Base-by-base conservation (phyloP, 768 basidiomycete species). In the Crepidotus variabilis region DNA sequence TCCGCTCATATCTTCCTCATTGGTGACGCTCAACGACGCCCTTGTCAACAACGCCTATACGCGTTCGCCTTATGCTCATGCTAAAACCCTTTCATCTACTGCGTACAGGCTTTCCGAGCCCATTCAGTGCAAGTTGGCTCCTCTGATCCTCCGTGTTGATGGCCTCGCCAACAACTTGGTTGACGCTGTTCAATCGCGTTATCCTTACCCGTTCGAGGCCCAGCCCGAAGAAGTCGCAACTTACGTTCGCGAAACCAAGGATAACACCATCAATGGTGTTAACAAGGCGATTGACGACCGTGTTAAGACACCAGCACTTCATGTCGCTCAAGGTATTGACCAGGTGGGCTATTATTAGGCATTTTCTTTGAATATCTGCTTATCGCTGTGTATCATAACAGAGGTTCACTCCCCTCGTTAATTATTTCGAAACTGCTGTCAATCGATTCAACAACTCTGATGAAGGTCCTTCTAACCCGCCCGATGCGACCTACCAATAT, bases 161-260 rank as follows among this genome's bases (percentile, higher is more conserved):
- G 80, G 71, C n/a, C 72, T 72, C 52, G 90, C 87, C 24, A 88
- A 90, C 78, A 85, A 82, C 74, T 87, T 83, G 24, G 78, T 90
- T 36, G 89, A 92, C 66, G 83, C 69, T 18, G 87, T 92, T 53
- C 78, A 91, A 74, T 76, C 79, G 53, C 81, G 82, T 52, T 90
- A 85, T 67, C 91, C 90, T 11, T 87, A 85, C 66, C 82, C 89
- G 4, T 93, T 92, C 79, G 76, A 83, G 57, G 82, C 82, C 16
- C 82, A 83, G 63, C 86, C 89, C 2, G 87, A 87, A 63, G 89
- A 92, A 2, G 81, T 93, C 20, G 75, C 75, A 28, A 76, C 73
- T 10, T 83, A 81, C 57, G 77, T 90, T 36, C 83, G 80, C 61
- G 76, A 83, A 57, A 74, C 76, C 56, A 80, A 77, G 49, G 79